phyloP scores from a whole-genome alignment of 768 basidiomycete species.

The Agaricus subrufescens region DNA sequence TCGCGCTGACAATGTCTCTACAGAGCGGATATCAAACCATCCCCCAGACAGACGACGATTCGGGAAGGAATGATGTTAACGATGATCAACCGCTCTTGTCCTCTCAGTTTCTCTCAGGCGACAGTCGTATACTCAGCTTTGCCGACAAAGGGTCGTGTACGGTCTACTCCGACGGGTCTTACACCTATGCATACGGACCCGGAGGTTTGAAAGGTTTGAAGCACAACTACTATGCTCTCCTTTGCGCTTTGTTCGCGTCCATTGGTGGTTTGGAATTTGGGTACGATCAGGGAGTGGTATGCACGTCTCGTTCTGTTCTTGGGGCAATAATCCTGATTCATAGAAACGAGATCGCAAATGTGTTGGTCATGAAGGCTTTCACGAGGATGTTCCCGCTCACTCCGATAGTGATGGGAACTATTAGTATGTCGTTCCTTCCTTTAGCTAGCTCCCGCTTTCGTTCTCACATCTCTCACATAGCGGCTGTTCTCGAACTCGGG shows the following conservation, averaged over 20 bases:
- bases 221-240: conserved; percentile 58
- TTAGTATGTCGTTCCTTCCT: conserved; percentile 49
- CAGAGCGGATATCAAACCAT: background rate
- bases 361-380: conserved; percentile 81
- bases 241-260: conserved; percentile 71
- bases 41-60: background rate
- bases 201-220: conserved; percentile 59
- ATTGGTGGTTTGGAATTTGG: conserved; percentile 78
- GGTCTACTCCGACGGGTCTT: conserved; percentile 34
- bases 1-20: background rate
- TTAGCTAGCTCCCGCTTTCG: background rate
- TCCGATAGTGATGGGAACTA: conserved; percentile 67
- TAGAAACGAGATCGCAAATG: conserved; percentile 60
- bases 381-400: conserved; percentile 62
- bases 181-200: conserved; percentile 73
- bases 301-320: conserved; percentile 6
- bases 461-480: conserved; percentile 28
- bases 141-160: conserved; percentile 26
- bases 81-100: background rate
- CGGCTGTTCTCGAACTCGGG: conserved; percentile 74
- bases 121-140: background rate
- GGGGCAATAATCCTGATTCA: background rate
- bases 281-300: conserved; percentile 75
- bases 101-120: background rate
- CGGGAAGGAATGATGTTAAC: too few species aligned